Evolutionary conservation across 257 asterid genomes (phyloP).

Genomic region (Perilla frutescens): DNA sequence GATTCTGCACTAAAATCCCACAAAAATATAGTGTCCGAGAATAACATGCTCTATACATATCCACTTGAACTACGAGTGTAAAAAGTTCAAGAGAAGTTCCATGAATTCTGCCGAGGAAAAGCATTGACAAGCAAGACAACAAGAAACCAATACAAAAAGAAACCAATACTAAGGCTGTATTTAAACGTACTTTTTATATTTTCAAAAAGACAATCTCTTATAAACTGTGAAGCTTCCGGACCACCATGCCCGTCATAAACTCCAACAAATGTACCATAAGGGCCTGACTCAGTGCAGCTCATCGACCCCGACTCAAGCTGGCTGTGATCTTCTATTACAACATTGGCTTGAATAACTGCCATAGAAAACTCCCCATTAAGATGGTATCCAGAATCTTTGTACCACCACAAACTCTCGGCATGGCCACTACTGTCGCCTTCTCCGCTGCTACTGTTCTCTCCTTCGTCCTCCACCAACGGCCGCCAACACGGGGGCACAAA

Average conservation of each 20-base stretch:
- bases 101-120: slow-evolving; percentile 6
- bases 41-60: slow-evolving; percentile 5
- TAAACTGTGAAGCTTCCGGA: slow-evolving; percentile 71
- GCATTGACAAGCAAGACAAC: background rate
- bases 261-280: slow-evolving; percentile 85
- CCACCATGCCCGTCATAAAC: slow-evolving; percentile 93
- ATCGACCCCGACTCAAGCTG: slow-evolving; percentile 80
- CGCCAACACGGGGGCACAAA: slow-evolving; percentile 75
- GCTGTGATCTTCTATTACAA: slow-evolving; percentile 72
- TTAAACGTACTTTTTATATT: slow-evolving; percentile 65
- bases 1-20: slow-evolving; percentile 3
- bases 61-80: slow-evolving; percentile 11
- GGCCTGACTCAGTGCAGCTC: slow-evolving; percentile 66
- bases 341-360: slow-evolving; percentile 87
- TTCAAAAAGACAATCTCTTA: slow-evolving; percentile 61
- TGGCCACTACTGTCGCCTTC: slow-evolving; percentile 50
- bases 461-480: slow-evolving; percentile 49
- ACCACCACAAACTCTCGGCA: slow-evolving; percentile 77
- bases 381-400: slow-evolving; percentile 68
- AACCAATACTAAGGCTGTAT: background rate
- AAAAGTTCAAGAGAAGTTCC: slow-evolving; percentile 10
- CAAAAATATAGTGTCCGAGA: slow-evolving; percentile 14
- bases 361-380: slow-evolving; percentile 77
- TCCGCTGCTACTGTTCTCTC: slow-evolving; percentile 46
- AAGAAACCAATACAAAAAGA: background rate